Evolutionary conservation across 2,329 filamentous ascomycete genomes (phyloP), one percentile per base, ranked within the genome.

Genomic region (Fusarium falciforme): DNA sequence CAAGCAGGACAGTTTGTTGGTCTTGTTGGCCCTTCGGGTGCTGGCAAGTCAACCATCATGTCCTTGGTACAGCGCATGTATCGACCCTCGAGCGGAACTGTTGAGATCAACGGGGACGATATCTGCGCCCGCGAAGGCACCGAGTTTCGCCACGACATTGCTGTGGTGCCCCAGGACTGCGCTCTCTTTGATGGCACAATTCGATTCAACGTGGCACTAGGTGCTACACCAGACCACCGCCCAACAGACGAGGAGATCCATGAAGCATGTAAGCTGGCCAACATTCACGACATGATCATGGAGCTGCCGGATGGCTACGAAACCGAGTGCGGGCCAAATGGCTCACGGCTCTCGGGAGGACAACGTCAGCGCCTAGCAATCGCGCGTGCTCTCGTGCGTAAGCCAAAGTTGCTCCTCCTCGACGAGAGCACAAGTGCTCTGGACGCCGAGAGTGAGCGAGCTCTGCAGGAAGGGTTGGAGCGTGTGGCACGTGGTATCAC

Each of bases 381-480:
- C 78, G 94, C 94, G 0, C 87, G 94, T 27, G 93, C 94, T 0
- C 85, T 96, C 4, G 88, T 95, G 4, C 88, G 94, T 0, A 88
- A 89, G 70, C 94, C 94, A 0, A 88, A 91, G 55, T 86, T 97
- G 2, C 82, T 97, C 20, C 88, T 97, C 42, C 86, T 97, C 1
- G 94, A 97, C 77, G 94, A 97, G 84, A 93, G 93, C 33, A 97
- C 94, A 0, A 93, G 91, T 47, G 93, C 92, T 5, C 86, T 97
- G 4, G 94, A 97, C 77, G 89, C 90, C 0, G 91, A 92, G 77
- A 92, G 89, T 59, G 92, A 94, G 60, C 85, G 86, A 7, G 82
- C 91, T 11, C 87, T 97, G 27, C 89, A 93, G 64, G 87, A 92
- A 29, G 92, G 90, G 0, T 83, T 94, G 49, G 90, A 93, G 81